Base-by-base conservation (phyloP, 306 rosid species). In the Quercus cerris region DNA sequence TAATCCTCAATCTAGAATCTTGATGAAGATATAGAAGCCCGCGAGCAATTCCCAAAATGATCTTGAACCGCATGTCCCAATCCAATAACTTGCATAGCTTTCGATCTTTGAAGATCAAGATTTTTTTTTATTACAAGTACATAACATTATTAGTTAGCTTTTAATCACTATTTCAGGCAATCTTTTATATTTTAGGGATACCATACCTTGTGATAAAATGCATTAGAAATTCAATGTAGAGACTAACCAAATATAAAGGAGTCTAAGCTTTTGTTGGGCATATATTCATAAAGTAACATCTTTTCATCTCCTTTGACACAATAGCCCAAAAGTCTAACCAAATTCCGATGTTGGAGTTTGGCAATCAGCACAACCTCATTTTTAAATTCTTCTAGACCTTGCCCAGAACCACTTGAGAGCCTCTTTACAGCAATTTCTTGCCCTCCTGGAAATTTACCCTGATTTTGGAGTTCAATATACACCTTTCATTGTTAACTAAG, bases 361-460 rank as follows among this genome's bases (percentile, higher is more conserved):
- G 97, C 94, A 14, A 93, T 91, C 84, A 91, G 79, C 56, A 93
- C 74, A 80, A 93, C 97, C 80, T 93, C 97, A 73, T 93, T 93
- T 64, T 87, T 89, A 70, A 93, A 91, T 79, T 93, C 94, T 77
- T 89, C 91, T 30, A 81, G 84, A 70, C 97, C 98, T 88, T 93
- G 97, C 20, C 94, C 91, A 5, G 97, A 93, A 80, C 90, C 81
- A 61, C 92, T 93, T 56, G 97, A 93, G 27, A 92, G 92, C 81
- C 97, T 92, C 79, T 93, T 91, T 7, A 89, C 93, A 6, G 94
- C 97, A 51, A 93, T 73, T 82, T 91, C 90, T 80, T 88, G 87
- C 22, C 94, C 94, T 70, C 90, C 83, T 1, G 86, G 85, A 82
- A 93, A 85, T 58, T 75, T 86, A 1, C 97, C 97, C 97, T 90